These are phyloP conservation scores for Bipolaris gigantea DNA, from an alignment of 2,329 filamentous ascomycete species.

Conservation along the genomic window DNA sequence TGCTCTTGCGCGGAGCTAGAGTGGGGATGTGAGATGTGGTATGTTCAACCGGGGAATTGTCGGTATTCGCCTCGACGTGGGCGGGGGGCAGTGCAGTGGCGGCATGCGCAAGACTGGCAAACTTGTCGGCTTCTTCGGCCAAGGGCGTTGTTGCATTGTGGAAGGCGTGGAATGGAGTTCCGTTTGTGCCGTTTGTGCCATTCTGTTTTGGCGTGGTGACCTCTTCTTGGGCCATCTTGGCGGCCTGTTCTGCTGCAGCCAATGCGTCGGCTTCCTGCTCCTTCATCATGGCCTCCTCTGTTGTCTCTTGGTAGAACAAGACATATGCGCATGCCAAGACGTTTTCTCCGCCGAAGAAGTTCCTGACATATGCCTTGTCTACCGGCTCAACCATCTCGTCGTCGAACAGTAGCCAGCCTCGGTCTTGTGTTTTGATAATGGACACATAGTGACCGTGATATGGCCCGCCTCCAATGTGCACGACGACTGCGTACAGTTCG, in stretches of 20 bases:
- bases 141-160: conserved; percentile 46
- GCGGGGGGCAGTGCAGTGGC: conserved; percentile 60
- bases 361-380: conserved; percentile 91
- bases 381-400: conserved; percentile 99
- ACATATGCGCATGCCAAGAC: conserved; percentile 95
- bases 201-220: conserved; percentile 56
- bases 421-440: conserved; percentile 95
- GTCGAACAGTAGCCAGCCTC: conserved; percentile 94
- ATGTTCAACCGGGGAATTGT: conserved; percentile 39
- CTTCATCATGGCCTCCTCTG: conserved; percentile 65
- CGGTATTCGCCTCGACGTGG: conserved; percentile 35
- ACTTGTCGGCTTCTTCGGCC: conserved; percentile 51
- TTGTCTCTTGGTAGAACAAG: conserved; percentile 94
- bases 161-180: conserved; percentile 34
- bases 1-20: conserved; percentile 43
- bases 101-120: conserved; percentile 66
- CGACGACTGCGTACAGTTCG: conserved; percentile 94
- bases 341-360: conserved; percentile 88
- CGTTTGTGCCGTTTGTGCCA: conserved; percentile 45
- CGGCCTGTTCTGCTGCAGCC: conserved; percentile 41
- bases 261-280: conserved; percentile 82
- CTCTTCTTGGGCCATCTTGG: conserved; percentile 58
- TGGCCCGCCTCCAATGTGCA: conserved; percentile 94
- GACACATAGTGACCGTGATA: conserved; percentile 98
- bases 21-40: conserved; percentile 36